Base-by-base conservation (phyloP, 2,329 filamentous ascomycete genomes). In the Metarhizium robertsii region DNA sequence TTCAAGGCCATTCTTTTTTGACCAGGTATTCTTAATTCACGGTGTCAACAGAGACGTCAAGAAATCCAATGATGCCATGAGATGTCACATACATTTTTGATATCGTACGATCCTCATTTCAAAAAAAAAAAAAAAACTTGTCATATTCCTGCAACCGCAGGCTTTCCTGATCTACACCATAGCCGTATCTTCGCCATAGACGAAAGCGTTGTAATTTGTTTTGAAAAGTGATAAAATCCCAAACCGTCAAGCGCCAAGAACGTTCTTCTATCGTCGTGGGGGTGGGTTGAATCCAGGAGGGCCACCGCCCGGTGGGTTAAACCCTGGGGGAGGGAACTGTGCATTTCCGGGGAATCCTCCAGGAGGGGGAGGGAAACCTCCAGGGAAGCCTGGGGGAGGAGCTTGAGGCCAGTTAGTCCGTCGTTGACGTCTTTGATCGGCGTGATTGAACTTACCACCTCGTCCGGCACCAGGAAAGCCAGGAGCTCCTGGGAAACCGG, bases 241-340 rank as follows among this genome's bases (percentile, higher is more conserved):
- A 57, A 60, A 59, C 60, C 61, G 57, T 59, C 61, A 59, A 64
- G 59, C 57, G 55, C 61, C 56, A 60, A 62, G 61, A 58, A 62
- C 62, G 29, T 53, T 25, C 63, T 61, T 58, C 62, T 75, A 84
- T 75, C 79, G 74, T 71, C 81, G 78, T 54, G 85, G 84, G 57
- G 87, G 85, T 58, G 84, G 85, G 73, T 90, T 87, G 74, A 92
- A 92, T 60, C 88, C 88, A 57, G 87, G 86, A 52, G 62, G 61
- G 8, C 59, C 59, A 47, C 56, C 59, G 32, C 55, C 60, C 56
- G 75, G 64, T 65, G 72, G 67, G 34, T 64, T 67, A 47, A 57
- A 59, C 38, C 45, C 58, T 30, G 52, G 60, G 30, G 54, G 57
- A 45, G 53, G 57, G n/a, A 58, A 58, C 29, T 58, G 54, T 4